phyloP scores from a whole-genome alignment of 805 yeast genomes.

The Pachysolen tannophilus region DNA sequence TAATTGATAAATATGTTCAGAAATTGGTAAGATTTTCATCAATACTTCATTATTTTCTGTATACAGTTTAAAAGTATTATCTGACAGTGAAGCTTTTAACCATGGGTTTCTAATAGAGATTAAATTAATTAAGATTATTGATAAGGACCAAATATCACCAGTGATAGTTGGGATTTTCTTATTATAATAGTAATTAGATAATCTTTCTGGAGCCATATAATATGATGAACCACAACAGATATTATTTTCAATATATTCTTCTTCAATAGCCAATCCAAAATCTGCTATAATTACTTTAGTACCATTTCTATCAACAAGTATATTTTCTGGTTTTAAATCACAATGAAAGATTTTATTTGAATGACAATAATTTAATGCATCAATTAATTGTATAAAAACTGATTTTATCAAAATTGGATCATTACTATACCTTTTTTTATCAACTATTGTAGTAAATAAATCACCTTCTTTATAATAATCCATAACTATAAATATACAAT shows the following conservation, averaged over 20 bases:
- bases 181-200: slow-evolving; percentile 18
- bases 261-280: slow-evolving; percentile 79
- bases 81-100: slow-evolving; percentile 69
- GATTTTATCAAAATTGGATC: slow-evolving; percentile 44
- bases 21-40: slow-evolving; percentile 63
- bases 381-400: slow-evolving; percentile 68
- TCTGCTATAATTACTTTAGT: slow-evolving; percentile 62
- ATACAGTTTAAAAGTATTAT: slow-evolving; percentile 59
- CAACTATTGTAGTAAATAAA: slow-evolving; percentile 79
- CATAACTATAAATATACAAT: slow-evolving; percentile 65
- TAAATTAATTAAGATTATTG: slow-evolving; percentile 71
- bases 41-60: slow-evolving; percentile 47
- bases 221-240: slow-evolving; percentile 82
- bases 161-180: slow-evolving; percentile 47
- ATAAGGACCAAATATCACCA: slow-evolving; percentile 86
- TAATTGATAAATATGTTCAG: slow-evolving; percentile 49
- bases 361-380: slow-evolving; percentile 80
- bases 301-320: slow-evolving; percentile 57
- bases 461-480: slow-evolving; percentile 86
- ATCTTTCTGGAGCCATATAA: slow-evolving; percentile 89
- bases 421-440: slow-evolving; percentile 49
- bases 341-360: slow-evolving; percentile 81
- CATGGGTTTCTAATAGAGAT: slow-evolving; percentile 86
- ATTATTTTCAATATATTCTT: slow-evolving; percentile 49
- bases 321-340: slow-evolving; percentile 93